phyloP scores from a whole-genome alignment of 768 basidiomycete genomes.

The Pleurotus pulmonarius region DNA sequence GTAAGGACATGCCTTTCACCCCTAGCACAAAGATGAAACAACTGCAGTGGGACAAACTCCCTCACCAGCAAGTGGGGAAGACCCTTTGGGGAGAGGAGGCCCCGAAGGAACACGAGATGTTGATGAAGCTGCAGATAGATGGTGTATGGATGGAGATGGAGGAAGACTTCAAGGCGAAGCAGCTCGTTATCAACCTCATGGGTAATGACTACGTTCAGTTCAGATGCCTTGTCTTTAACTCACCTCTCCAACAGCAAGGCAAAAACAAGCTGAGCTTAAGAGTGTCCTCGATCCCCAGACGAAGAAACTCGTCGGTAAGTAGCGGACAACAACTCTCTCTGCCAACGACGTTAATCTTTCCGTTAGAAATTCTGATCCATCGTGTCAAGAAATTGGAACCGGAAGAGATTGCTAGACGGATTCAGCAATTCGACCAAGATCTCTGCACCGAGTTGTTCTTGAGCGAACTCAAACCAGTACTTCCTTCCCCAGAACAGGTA shows the following conservation, averaged over 20 bases:
- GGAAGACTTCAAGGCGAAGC: constrained; percentile 95
- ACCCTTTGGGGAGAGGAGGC: constrained; percentile 84
- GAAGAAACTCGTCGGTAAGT: constrained; percentile 90
- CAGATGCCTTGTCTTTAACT: constrained; percentile 10
- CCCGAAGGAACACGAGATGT: constrained; percentile 73
- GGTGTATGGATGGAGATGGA: constrained; percentile 97
- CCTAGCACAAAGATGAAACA: constrained; percentile 95
- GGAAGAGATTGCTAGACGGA: constrained; percentile 79
- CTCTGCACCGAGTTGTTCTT: constrained; percentile 88
- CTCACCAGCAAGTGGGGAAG: constrained; percentile 77
- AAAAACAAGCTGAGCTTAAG: constrained; percentile 84
- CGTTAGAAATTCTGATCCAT: constrained; percentile 86
- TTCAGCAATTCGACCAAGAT: constrained; percentile 83
- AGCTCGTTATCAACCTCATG: constrained; percentile 86
- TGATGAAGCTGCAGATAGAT: constrained; percentile 75
- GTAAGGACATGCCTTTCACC: constrained; percentile 83
- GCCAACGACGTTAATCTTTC: constrained; percentile 2
- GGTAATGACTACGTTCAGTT: constrained; percentile 41
- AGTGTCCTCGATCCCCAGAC: constrained; percentile 90
- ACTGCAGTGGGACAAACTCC: constrained; percentile 98
- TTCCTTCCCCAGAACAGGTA: constrained; percentile 91
- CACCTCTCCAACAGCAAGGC: constrained; percentile 47
- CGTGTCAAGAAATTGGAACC: constrained; percentile 80
- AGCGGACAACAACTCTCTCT: background rate
- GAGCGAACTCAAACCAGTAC: constrained; percentile 79